These are phyloP conservation scores for Trichoderma sp. DNA, from an alignment of 2,329 filamentous ascomycete genomes.

Conservation along the genomic window DNA sequence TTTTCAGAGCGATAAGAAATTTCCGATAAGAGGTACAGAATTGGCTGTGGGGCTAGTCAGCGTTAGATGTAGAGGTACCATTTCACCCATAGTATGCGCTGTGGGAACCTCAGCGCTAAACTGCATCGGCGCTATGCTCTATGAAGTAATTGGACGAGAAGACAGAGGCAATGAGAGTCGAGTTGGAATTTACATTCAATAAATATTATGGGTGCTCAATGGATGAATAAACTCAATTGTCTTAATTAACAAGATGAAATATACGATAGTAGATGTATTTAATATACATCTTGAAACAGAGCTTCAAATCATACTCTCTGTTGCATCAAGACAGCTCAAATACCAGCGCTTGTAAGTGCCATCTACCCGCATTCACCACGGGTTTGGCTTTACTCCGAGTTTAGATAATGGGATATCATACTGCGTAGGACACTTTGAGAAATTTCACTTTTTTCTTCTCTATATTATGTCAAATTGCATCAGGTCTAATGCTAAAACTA, in stretches of 20 bases:
- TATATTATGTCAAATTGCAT: background rate
- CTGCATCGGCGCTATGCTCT: background rate
- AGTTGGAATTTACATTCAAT: background rate
- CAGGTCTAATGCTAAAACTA: background rate
- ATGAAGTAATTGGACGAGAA: background rate
- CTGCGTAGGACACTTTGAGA: background rate
- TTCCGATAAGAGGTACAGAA: background rate
- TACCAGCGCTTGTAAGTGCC: background rate
- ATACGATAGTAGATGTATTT: too few species aligned
- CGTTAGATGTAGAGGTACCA: background rate
- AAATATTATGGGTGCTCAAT: background rate
- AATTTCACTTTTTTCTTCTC: background rate
- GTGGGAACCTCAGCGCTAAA: background rate
- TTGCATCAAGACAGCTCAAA: background rate
- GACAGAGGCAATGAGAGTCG: background rate
- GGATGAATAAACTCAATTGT: background rate
- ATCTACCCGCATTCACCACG: background rate
- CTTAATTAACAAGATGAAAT: too few species aligned
- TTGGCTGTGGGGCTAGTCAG: background rate
- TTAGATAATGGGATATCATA: background rate
- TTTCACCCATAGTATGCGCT: rapidly evolving
- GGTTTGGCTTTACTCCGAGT: background rate
- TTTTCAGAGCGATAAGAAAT: constrained; percentile 15
- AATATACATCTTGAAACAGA: background rate
- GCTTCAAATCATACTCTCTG: background rate